phyloP scores from a whole-genome alignment of 1,284 basidiomycete genomes.

The Microbotryomycetes sp. region DNA sequence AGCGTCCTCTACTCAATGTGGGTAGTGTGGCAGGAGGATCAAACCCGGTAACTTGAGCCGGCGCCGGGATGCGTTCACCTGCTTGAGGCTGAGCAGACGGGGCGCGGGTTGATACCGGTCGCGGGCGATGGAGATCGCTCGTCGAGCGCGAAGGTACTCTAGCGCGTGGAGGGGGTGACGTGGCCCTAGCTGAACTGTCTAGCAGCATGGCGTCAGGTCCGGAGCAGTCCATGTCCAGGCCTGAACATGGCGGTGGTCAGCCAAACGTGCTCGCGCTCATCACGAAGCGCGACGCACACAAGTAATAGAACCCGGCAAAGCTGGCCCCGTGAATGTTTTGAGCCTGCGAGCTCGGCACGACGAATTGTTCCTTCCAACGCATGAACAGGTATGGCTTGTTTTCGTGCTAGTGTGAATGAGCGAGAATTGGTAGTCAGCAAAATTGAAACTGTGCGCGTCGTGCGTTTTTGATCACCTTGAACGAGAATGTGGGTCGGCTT shows the following conservation, averaged over 20 bases:
- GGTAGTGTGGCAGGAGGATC: not conserved
- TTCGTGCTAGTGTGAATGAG: not conserved
- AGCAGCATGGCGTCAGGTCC: not conserved
- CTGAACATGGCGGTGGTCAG: not conserved
- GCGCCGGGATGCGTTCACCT: not conserved
- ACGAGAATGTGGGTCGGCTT: constrained; percentile 53
- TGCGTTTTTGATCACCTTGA: too few relatives aligned
- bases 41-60: not conserved
- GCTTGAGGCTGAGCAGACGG: not conserved
- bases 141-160: not conserved
- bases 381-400: constrained; percentile 57
- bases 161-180: not conserved
- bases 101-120: not conserved
- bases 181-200: not conserved
- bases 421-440: not conserved
- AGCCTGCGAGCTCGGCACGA: constrained; percentile 78
- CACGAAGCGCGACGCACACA: constrained; percentile 47
- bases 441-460: too few relatives aligned
- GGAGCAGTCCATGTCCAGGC: not conserved
- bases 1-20: not conserved
- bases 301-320: constrained; percentile 80
- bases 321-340: constrained; percentile 85
- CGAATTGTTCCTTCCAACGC: constrained; percentile 93
- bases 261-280: not conserved
- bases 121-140: too few relatives aligned